These are phyloP conservation scores for Phlebopus sp. DNA, from an alignment of 1,284 basidiomycete species.

Conservation along the genomic window DNA sequence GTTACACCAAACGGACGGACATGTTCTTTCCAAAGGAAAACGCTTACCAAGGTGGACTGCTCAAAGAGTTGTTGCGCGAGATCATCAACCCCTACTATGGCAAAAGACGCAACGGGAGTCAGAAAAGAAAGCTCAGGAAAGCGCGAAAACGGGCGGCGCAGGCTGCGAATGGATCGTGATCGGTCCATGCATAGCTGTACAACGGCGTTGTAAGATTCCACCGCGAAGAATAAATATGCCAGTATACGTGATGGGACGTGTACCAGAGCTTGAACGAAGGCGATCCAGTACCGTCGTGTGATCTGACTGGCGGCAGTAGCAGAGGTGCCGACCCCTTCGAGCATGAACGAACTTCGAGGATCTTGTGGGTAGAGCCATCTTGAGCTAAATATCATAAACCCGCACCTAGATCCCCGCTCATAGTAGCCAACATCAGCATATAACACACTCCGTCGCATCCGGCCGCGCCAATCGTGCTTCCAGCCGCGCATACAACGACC, in stretches of 20 bases:
- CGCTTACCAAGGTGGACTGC: conserved; percentile 37
- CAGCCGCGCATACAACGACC: conserved; percentile 48
- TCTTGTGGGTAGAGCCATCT: no score
- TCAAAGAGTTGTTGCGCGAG: conserved; percentile 34
- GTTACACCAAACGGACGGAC: conserved; percentile 30
- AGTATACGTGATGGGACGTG: no score
- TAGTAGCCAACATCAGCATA: conserved; percentile 41
- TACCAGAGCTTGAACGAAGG: no score
- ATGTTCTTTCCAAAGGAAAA: conserved; percentile 39
- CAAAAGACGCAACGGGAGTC: conserved; percentile 19
- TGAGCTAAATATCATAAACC: background rate
- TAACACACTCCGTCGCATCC: conserved; percentile 50
- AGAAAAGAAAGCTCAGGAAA: conserved; percentile 17
- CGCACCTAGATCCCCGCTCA: no score
- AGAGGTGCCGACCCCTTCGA: no score
- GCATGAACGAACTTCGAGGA: no score
- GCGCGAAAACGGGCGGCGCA: conserved; percentile 9
- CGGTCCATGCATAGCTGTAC: no score
- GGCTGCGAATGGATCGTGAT: background rate
- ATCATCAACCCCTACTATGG: conserved; percentile 21
- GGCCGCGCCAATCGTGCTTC: conserved; percentile 52
- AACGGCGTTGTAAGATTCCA: background rate
- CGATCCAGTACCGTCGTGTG: no score
- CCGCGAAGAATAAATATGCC: no score
- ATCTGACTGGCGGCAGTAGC: no score